phyloP scores from a whole-genome alignment of 768 basidiomycete species.

The Cyclocybe aegerita region DNA sequence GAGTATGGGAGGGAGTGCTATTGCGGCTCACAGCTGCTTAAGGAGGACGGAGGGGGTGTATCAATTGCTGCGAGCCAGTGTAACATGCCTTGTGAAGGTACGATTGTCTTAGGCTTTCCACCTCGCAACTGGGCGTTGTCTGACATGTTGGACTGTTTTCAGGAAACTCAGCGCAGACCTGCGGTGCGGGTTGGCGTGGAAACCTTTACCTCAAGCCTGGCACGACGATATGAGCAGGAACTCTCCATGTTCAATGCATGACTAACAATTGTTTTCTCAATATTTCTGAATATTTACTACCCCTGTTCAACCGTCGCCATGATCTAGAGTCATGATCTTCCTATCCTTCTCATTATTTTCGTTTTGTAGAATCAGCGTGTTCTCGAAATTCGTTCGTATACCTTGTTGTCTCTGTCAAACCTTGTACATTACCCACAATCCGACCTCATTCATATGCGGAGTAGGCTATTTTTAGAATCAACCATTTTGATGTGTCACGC shows the following conservation, averaged over 20 bases:
- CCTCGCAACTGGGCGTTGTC: neutral
- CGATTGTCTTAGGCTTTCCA: slow-evolving; percentile 3
- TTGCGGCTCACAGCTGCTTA: slow-evolving; percentile 29
- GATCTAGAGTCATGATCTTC: neutral
- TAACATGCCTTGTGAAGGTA: slow-evolving; percentile 30
- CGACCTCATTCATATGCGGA: no score
- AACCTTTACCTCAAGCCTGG: slow-evolving; percentile 26
- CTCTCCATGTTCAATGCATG: neutral
- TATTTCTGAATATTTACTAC: no score
- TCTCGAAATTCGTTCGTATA: no score
- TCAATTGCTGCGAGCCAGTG: slow-evolving; percentile 21
- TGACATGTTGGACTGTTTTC: neutral
- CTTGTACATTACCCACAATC: no score
- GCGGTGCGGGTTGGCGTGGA: slow-evolving; percentile 31
- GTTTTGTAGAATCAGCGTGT: neutral
- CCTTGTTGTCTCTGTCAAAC: no score
- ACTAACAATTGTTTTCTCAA: neutral
- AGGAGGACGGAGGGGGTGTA: slow-evolving; percentile 20
- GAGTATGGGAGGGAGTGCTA: slow-evolving; percentile 34
- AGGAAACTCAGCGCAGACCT: slow-evolving; percentile 25
- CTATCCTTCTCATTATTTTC: neutral
- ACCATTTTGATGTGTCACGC: no score
- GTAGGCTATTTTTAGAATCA: no score
- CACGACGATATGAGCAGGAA: slow-evolving; percentile 7
- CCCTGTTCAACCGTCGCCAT: neutral